A percentile compares a stretch with the other conserved stretches of the same genome.
Conservation (phyloP, 176 grass and related monocot species). For the Oryza coarctata region DNA sequence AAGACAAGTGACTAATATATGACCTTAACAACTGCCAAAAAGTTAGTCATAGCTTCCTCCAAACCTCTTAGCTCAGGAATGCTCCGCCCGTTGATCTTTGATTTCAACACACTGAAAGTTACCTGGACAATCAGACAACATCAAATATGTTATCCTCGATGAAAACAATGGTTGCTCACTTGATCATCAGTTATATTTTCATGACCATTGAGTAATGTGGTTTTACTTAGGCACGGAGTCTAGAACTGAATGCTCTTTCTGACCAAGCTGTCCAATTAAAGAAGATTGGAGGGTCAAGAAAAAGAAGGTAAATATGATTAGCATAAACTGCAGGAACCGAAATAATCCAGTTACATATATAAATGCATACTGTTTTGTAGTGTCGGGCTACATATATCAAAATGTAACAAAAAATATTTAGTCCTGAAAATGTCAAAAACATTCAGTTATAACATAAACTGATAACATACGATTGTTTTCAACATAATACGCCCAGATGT, state of each 20-base stretch:
- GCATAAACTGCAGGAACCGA: not conserved
- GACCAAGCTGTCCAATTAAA: conserved; percentile 21
- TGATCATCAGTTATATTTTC: not conserved
- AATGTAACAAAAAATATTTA: not conserved
- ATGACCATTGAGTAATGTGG: conserved; percentile 35
- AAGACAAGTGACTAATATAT: not conserved
- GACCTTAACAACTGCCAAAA: conserved; percentile 35
- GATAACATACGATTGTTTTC: not conserved
- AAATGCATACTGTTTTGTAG: not conserved
- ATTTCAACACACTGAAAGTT: conserved; percentile 34
- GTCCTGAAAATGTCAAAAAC: not conserved
- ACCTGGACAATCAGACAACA: not conserved
- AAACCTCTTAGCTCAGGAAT: not conserved
- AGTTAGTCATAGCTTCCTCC: conserved; percentile 30
- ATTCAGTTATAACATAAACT: not conserved
- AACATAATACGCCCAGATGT: not conserved
- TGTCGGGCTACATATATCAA: not conserved
- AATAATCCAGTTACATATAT: not conserved
- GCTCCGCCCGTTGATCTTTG: conserved; percentile 22
- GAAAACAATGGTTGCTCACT: not conserved
- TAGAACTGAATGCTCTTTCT: conserved; percentile 7
- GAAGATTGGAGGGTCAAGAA: not conserved
- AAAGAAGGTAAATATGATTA: not conserved
- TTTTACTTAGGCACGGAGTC: conserved; percentile 9
- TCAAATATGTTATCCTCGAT: not conserved